Base-by-base conservation (phyloP, 140 eudicot species). In the Eryngium alpinum region DNA sequence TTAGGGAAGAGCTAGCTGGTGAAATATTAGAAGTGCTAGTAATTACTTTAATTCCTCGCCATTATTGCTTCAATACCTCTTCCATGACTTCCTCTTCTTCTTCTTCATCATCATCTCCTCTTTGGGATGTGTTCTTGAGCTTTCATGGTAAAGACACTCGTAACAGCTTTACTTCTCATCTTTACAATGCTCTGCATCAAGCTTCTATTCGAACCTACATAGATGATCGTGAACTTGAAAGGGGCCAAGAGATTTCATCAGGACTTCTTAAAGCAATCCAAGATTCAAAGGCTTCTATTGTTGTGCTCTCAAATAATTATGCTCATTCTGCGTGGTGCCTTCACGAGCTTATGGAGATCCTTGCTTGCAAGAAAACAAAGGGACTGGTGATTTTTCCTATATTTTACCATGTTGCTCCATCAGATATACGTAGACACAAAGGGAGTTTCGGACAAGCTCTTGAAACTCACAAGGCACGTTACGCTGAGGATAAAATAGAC, bases 291-390 rank as follows among this genome's bases (percentile, higher is more conserved):
- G 32, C 21, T n/a, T 70, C 34, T 32, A 46, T 70, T 5, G 75
- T 70, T 70, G 75, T 70, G 9, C 33, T 70, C 50, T 70, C 75
- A 5, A n/a, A 70, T 44, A 32, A 70, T 46, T 33, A 70, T 70
- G 75, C 75, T 70, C 6, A 6, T 18, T 70, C 75, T 0, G 1
- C 27, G 21, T 70, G 75, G 75, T 70, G 75, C 75, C 75, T 70
- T 70, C 49, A 70, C 21, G 75, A 70, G 50, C 75, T 70, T 5
- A 49, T 70, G 10, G 75, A 70, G 75, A 70, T 70, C 75, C 75
- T 70, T 32, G 3, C 49, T 33, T 70, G 25, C 50, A 70, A 70
- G 75, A 7, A 5, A 33, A 70, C 5, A 70, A 33, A 6, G 16
- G 34, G 21, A 31, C 75, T 31, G 50, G 75, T 33, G 46, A 38